Evolutionary conservation across 129 eudicot genomes (phyloP).

Genomic region (Cynara cardunculus): DNA sequence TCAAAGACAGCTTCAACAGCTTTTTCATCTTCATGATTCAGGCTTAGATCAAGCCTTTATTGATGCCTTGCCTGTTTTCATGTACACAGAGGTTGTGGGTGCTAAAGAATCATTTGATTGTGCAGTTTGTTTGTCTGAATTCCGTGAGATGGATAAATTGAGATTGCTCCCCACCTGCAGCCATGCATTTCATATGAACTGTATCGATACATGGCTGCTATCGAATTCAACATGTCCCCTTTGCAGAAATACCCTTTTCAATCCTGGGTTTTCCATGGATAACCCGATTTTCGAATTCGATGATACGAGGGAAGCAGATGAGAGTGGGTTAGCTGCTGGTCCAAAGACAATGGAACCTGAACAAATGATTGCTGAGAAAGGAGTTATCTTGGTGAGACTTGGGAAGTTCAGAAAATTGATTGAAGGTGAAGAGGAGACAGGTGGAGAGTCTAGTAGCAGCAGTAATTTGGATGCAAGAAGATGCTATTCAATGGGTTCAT

Average conservation of each 20-base stretch:
- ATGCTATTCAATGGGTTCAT: constrained; percentile 89
- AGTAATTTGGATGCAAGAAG: constrained; percentile 86
- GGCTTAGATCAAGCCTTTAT: constrained; percentile 53
- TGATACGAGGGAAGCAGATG: constrained; percentile 22
- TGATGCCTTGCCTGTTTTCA: constrained; percentile 50
- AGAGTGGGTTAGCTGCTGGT: constrained; percentile 15
- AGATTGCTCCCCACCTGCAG: constrained; percentile 47
- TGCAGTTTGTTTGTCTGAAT: constrained; percentile 63
- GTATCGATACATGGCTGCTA: constrained; percentile 64
- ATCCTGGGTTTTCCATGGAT: constrained; percentile 23
- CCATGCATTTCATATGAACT: constrained; percentile 58
- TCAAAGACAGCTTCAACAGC: constrained; percentile 61
- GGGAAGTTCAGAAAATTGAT: constrained; percentile 48
- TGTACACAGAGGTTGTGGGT: constrained; percentile 49
- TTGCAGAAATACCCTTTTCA: constrained; percentile 41
- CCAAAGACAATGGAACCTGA: constrained; percentile 13
- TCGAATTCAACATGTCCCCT: constrained; percentile 64
- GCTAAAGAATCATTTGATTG: constrained; percentile 53
- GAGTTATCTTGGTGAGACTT: constrained; percentile 47
- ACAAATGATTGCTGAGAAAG: constrained; percentile 24
- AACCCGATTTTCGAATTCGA: constrained; percentile 46
- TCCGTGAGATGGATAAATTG: constrained; percentile 33
- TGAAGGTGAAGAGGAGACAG: constrained; percentile 15
- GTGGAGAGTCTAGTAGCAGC: constrained; percentile 61
- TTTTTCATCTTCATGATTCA: constrained; percentile 47